Conservation (phyloP, 495 filamentous ascomycete genomes). For the Aspergillus leporis region DNA sequence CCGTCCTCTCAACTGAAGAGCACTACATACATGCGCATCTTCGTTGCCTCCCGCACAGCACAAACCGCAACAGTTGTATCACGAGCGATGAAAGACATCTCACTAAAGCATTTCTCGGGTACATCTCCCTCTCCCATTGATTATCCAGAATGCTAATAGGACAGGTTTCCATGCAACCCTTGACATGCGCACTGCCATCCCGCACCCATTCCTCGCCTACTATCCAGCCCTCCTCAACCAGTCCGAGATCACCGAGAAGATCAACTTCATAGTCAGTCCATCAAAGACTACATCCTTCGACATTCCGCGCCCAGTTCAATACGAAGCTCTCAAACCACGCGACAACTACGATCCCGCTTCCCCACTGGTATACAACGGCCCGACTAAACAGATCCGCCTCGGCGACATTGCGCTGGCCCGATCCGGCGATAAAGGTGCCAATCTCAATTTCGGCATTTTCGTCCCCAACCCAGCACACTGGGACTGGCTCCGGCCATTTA, state of each 20-base stretch:
- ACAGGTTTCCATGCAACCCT: constrained; percentile 30
- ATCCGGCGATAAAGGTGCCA: constrained; percentile 52
- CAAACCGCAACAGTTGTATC: constrained; percentile 18
- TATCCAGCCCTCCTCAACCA: constrained; percentile 34
- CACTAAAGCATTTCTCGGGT: constrained; percentile 38
- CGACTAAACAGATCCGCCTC: constrained; percentile 29
- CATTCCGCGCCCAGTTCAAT: constrained; percentile 22
- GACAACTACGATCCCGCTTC: constrained; percentile 23
- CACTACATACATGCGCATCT: constrained; percentile 37
- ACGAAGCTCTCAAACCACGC: constrained; percentile 17
- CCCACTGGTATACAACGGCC: constrained; percentile 9
- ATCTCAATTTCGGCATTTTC: constrained; percentile 53
- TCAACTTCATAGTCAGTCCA: constrained; percentile 18
- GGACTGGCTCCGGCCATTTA: constrained; percentile 45
- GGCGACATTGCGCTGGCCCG: constrained; percentile 43
- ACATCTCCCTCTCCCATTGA: background rate
- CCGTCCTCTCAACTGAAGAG: constrained; percentile 24
- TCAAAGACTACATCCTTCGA: constrained; percentile 7
- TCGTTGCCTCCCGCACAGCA: constrained; percentile 18
- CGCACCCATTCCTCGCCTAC: constrained; percentile 32
- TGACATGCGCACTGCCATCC: constrained; percentile 32
- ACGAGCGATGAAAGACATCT: constrained; percentile 24
- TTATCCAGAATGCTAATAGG: background rate
- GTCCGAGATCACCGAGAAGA: constrained; percentile 23
- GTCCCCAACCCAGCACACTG: constrained; percentile 36